Conservation (phyloP, 176 grass and related monocot species). For the Pontederia crassipes region DNA sequence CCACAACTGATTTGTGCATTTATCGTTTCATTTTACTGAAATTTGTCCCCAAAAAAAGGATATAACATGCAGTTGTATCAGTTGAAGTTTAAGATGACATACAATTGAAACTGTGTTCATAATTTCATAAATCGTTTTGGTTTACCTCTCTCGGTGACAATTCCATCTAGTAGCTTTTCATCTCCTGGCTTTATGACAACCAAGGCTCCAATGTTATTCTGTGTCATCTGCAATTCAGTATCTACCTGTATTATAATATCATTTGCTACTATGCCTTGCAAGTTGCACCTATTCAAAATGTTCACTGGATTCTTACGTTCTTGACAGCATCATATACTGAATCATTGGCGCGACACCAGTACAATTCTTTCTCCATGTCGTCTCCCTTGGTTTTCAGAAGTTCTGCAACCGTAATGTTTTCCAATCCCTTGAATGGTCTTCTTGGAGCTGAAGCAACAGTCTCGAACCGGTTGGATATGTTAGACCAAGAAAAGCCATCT, state of each 20-base stretch:
- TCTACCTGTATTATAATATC: neutral
- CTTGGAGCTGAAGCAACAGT: slow-evolving; percentile 31
- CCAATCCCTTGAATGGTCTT: slow-evolving; percentile 71
- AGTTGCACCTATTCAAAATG: neutral
- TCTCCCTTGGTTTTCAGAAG: slow-evolving; percentile 67
- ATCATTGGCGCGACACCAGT: slow-evolving; percentile 57
- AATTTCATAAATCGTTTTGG: too few species aligned
- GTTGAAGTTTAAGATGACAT: too few species aligned
- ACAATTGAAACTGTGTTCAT: too few species aligned
- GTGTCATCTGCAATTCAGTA: slow-evolving; percentile 49
- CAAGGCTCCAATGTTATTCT: slow-evolving; percentile 66
- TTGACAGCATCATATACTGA: slow-evolving; percentile 57
- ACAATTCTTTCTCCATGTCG: slow-evolving; percentile 36
- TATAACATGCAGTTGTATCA: too few species aligned
- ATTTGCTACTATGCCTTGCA: neutral
- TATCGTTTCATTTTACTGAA: too few species aligned
- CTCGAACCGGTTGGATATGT: slow-evolving; percentile 50
- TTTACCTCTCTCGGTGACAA: slow-evolving; percentile 86
- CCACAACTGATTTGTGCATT: too few species aligned
- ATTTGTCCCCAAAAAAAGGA: too few species aligned
- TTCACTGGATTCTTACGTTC: slow-evolving; percentile 26
- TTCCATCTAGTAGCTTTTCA: slow-evolving; percentile 61
- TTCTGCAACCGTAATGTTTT: slow-evolving; percentile 73
- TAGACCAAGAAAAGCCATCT: slow-evolving; percentile 59
- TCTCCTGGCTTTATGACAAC: slow-evolving; percentile 80